Evolutionary conservation across 805 yeast genomes (phyloP), one percentile per base, ranked within the genome.

Genomic region (Lipomyces sp.): DNA sequence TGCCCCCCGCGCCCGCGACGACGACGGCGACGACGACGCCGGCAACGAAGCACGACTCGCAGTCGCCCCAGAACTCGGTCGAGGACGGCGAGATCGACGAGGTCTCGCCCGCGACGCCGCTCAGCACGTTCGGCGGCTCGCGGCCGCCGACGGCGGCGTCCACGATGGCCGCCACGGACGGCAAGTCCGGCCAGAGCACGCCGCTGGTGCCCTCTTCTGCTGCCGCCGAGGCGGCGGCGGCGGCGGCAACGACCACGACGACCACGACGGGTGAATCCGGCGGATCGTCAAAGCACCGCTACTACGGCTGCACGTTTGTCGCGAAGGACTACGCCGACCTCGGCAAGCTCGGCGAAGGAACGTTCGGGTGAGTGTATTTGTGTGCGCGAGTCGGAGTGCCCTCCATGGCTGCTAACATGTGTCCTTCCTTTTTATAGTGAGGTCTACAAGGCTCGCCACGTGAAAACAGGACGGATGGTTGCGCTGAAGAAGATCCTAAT

Each of bases 401-500:
- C n/a, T n/a, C n/a, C n/a, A 28, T 14, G 37, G 28, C 31, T 37
- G 14, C 24, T 39, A 19, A 26, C 14, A 10, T 10, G n/a, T 22
- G 13, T 24, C 31, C 14, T 18, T 18, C 8, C 16, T 6, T 19
- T 4, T 18, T 70, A 70, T 59, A 78, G 79, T 24, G 87, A 88
- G 45, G 98, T 91, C 2, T 83, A 83, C 62, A 86, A 84, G 63
- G 98, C 95, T 3, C 69, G 64, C 10, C 75, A 72, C 55, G 72
- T 70, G 32, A 67, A 75, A n/a, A 69, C 82, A 1, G 74, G 77
- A 3, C 72, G 77, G 39, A 61, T 81, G 14, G 97, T 91, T 18
- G 99, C 99, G 0, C 73, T 95, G 60, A 93, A 93, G 68, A 86
- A 83, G 64, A 78, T 93, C 42, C 71, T 89, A n/a, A 76, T 86